phyloP scores from a whole-genome alignment of 2,329 filamentous ascomycete species.

The Diaporthe sp. region DNA sequence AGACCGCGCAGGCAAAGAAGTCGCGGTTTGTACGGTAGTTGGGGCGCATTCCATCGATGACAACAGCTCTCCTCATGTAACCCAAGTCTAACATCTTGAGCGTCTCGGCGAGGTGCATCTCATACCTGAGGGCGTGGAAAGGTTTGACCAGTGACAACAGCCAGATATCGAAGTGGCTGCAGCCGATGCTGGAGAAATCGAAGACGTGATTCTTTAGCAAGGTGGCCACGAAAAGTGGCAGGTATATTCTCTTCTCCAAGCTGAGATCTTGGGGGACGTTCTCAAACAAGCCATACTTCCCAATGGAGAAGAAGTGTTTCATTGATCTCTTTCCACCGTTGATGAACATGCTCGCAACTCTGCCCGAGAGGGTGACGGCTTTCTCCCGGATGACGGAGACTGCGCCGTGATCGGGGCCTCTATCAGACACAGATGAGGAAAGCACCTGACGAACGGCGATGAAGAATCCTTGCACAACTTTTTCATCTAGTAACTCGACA shows the following conservation, averaged over 20 bases:
- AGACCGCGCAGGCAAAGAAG: conserved; percentile 64
- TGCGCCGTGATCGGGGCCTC: background rate
- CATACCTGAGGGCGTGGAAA: conserved; percentile 59
- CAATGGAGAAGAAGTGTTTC: conserved; percentile 60
- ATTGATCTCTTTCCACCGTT: conserved; percentile 58
- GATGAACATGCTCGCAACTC: conserved; percentile 61
- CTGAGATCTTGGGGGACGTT: conserved; percentile 55
- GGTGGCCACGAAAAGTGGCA: conserved; percentile 66
- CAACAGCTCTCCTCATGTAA: conserved; percentile 58
- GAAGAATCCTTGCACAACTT: conserved; percentile 35
- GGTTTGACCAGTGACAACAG: conserved; percentile 67
- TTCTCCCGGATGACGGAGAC: conserved; percentile 51
- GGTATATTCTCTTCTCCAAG: conserved; percentile 58
- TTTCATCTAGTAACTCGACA: conserved; percentile 46
- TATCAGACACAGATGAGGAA: background rate
- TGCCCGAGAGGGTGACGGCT: conserved; percentile 60
- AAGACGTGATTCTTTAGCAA: conserved; percentile 63
- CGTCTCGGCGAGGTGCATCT: conserved; percentile 63
- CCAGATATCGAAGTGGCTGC: conserved; percentile 67
- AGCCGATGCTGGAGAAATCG: conserved; percentile 62
- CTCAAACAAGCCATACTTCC: conserved; percentile 66
- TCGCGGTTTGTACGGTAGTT: conserved; percentile 64
- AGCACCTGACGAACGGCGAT: conserved; percentile 33
- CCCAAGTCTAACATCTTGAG: conserved; percentile 58
- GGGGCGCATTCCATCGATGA: conserved; percentile 55